A percentile compares a stretch with the other conserved stretches of the same genome.
phyloP scores from a whole-genome alignment of 78 protist species.

The Isochrysis galbana region DNA sequence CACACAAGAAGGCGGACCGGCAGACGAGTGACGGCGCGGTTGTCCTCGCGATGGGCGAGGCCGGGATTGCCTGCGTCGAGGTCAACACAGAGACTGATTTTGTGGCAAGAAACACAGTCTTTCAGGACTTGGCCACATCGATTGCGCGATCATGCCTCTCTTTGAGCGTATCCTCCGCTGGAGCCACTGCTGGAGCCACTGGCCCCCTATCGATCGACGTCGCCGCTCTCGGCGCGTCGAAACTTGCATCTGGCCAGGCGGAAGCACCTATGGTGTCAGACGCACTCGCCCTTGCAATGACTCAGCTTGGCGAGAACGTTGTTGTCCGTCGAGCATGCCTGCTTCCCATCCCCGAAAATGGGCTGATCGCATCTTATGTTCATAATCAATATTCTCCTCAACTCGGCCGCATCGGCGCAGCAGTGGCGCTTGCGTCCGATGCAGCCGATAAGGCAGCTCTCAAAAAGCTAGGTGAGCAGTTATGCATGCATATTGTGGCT shows the following conservation, averaged over 20 bases:
- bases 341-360: background rate
- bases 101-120: background rate
- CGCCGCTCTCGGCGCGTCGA: background rate
- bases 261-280: background rate
- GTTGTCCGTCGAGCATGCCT: background rate
- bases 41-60: background rate
- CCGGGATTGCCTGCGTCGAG: background rate
- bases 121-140: background rate
- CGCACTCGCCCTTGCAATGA: background rate
- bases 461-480: background rate
- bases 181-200: background rate
- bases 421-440: background rate
- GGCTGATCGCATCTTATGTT: background rate
- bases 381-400: background rate
- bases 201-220: background rate
- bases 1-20: conserved; percentile 13
- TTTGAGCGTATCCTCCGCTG: background rate
- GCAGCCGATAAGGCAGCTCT: background rate
- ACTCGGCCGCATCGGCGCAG: background rate
- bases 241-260: background rate
- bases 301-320: background rate
- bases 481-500: conserved; percentile 15
- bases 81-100: conserved; percentile 28
- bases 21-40: background rate
- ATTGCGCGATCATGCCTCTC: background rate